Evolutionary conservation across 176 grass and related monocot genomes (phyloP).

Genomic region (Oryza officinalis): DNA sequence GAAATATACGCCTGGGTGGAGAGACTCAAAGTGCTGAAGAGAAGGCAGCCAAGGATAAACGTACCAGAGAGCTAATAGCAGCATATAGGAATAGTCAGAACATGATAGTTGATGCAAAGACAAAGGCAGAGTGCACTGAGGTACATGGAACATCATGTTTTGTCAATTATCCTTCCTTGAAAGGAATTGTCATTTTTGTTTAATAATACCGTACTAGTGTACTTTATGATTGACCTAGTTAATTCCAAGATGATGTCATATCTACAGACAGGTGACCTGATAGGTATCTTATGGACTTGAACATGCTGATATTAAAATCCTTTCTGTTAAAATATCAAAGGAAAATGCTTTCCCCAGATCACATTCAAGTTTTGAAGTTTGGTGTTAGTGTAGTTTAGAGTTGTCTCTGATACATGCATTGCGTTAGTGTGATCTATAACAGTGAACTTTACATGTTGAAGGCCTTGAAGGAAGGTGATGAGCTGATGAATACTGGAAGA

Average conservation of each 20-base stretch:
- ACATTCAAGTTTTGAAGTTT: constrained; percentile 19
- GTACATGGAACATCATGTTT: constrained; percentile 38
- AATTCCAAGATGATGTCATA: constrained; percentile 12
- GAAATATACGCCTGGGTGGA: constrained; percentile 63
- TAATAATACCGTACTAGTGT: neutral
- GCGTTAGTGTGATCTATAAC: neutral
- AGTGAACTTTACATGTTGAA: constrained; percentile 44
- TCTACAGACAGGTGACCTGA: neutral
- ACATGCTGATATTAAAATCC: neutral
- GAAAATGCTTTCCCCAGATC: neutral
- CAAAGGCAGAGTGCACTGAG: constrained; percentile 57
- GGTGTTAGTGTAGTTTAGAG: neutral
- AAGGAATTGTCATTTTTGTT: neutral
- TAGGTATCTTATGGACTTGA: constrained; percentile 14
- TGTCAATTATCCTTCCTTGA: neutral
- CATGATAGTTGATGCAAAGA: constrained; percentile 54
- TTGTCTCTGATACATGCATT: neutral
- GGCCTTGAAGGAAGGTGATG: constrained; percentile 81
- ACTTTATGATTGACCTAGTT: neutral
- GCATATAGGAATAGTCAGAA: constrained; percentile 59
- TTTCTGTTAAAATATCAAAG: constrained; percentile 2
- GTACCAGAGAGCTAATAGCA: constrained; percentile 55
- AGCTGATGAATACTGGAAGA: constrained; percentile 84
- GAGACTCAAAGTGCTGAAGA: constrained; percentile 53
- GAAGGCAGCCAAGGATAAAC: constrained; percentile 58